These are phyloP conservation scores for Piloderma croceum DNA, from an alignment of 768 basidiomycete species.

Conservation along the genomic window DNA sequence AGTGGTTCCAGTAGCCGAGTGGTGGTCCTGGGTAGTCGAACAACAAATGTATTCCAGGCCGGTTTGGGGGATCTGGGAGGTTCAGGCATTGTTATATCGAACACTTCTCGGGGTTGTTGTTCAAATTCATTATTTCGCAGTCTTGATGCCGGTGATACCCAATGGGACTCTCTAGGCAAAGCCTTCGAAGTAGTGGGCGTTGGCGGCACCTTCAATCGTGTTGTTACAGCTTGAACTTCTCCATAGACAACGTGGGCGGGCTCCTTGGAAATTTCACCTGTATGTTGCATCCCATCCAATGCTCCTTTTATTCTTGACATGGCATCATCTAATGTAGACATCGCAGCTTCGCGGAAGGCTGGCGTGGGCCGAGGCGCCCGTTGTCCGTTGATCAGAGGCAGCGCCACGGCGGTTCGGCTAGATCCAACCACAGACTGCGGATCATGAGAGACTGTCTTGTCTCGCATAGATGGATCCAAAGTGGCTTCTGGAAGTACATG, in stretches of 20 bases:
- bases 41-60: conserved; percentile 31
- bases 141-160: conserved; percentile 54
- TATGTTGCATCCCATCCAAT: conserved; percentile 59
- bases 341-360: conserved; percentile 36
- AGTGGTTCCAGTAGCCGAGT: conserved; percentile 40
- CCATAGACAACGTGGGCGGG: too few species aligned
- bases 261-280: conserved; percentile 35
- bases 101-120: conserved; percentile 37
- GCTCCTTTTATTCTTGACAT: conserved; percentile 86
- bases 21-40: conserved; percentile 45
- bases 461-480: too few species aligned
- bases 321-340: conserved; percentile 74
- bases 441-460: too few species aligned
- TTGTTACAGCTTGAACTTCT: too few species aligned
- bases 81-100: conserved; percentile 41
- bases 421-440: too few species aligned
- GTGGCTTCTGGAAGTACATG: too few species aligned
- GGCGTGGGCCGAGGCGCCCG: conserved; percentile 13
- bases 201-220: conserved; percentile 15
- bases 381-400: too few species aligned
- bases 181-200: conserved; percentile 8
- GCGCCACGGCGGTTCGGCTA: too few species aligned
- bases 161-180: conserved; percentile 37
- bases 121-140: conserved; percentile 28
- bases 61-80: conserved; percentile 45